Conservation (phyloP, 1,284 basidiomycete species). For the Blastosporella zonata region DNA sequence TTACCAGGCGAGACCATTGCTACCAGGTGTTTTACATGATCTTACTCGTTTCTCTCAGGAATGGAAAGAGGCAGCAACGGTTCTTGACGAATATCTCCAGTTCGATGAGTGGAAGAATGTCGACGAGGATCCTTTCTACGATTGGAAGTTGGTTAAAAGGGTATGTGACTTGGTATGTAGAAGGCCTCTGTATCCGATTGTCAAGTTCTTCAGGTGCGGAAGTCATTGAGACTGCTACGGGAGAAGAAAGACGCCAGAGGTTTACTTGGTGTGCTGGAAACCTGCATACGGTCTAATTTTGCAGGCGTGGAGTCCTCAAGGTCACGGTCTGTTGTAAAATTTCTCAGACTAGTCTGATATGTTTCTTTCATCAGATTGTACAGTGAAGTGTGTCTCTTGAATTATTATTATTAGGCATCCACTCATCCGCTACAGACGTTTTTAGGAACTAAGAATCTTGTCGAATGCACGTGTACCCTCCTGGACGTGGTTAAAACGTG, state of each 20-base stretch:
- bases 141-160: slow-evolving; percentile 81
- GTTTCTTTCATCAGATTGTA: slow-evolving; percentile 60
- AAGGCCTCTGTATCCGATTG: background rate
- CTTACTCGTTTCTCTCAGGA: slow-evolving; percentile 34
- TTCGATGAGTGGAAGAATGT: slow-evolving; percentile 88
- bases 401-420: background rate
- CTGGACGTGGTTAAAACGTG: background rate
- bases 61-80: slow-evolving; percentile 83
- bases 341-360: slow-evolving; percentile 5
- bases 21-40: background rate
- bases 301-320: slow-evolving; percentile 89
- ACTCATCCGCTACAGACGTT: slow-evolving; percentile 62
- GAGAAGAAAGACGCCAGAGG: slow-evolving; percentile 79
- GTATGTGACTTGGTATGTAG: slow-evolving; percentile 29
- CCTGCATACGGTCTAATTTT: slow-evolving; percentile 92
- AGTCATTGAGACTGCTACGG: slow-evolving; percentile 60
- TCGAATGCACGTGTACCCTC: slow-evolving; percentile 60
- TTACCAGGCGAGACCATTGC: slow-evolving; percentile 51
- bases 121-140: slow-evolving; percentile 87
- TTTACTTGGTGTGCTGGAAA: slow-evolving; percentile 87
- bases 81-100: slow-evolving; percentile 77
- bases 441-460: slow-evolving; percentile 82
- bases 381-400: slow-evolving; percentile 62
- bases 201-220: slow-evolving; percentile 48
- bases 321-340: slow-evolving; percentile 29